These are phyloP conservation scores for Niebla homalea DNA, from an alignment of 495 filamentous ascomycete genomes.

Conservation along the genomic window DNA sequence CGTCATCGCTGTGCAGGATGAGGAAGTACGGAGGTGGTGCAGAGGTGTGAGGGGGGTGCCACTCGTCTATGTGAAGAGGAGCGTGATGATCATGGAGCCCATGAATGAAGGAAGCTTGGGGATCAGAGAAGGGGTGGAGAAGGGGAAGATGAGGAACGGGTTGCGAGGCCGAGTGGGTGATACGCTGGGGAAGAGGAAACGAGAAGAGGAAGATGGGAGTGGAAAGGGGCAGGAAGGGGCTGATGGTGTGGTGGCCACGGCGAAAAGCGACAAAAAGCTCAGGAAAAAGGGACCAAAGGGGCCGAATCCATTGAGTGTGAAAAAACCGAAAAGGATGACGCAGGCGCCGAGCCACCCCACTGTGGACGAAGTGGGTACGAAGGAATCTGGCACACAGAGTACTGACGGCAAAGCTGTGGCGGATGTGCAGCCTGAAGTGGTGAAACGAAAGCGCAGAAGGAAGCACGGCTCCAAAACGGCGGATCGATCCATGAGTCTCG, in stretches of 20 bases:
- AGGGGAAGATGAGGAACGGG: conserved; percentile 59
- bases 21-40: conserved; percentile 40
- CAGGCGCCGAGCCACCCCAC: conserved; percentile 13
- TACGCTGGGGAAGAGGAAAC: conserved; percentile 33
- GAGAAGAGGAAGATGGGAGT: conserved; percentile 14
- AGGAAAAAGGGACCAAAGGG: conserved; percentile 62
- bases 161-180: conserved; percentile 35
- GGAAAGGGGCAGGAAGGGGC: conserved; percentile 11
- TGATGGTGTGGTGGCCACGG: conserved; percentile 18
- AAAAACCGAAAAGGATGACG: conserved; percentile 40
- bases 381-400: neutral
- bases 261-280: conserved; percentile 35
- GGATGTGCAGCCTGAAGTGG: conserved; percentile 15
- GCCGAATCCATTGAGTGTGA: conserved; percentile 82
- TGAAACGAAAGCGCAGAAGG: conserved; percentile 35
- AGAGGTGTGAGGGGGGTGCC: conserved; percentile 60
- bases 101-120: conserved; percentile 54
- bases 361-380: conserved; percentile 5
- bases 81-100: conserved; percentile 83
- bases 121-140: conserved; percentile 55
- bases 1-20: conserved; percentile 66
- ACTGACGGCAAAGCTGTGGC: conserved; percentile 9
- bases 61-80: conserved; percentile 68
- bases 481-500: neutral
- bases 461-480: conserved; percentile 23